Evolutionary conservation across 495 filamentous ascomycete species (phyloP), one percentile per base, ranked within the genome.

Genomic region (Aspergillus funiculosus): DNA sequence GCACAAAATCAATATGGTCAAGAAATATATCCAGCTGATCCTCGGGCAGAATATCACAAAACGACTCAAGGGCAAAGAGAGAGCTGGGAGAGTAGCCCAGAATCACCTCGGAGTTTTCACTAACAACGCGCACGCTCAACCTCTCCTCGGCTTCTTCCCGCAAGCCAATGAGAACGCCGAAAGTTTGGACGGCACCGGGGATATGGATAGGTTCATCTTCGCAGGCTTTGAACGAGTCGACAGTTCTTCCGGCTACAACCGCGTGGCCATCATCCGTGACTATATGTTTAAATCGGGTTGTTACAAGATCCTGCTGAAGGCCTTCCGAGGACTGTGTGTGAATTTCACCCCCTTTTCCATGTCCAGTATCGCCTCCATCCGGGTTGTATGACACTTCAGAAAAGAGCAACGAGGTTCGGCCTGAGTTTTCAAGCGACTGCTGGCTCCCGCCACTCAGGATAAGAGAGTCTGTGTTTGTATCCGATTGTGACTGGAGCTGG

Each of bases 171-270:
- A 95, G 66, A 2, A 86, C 66, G 2, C 91, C 90, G 59, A 95
- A 97, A 6, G 76, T 71, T 53, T 96, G 91, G 1, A 95, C 71
- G n/a, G 90, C 88, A 10, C 90, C 90, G 1, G 91, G 91, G 10
- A 88, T 85, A 52, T 89, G 88, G 29, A 95, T 95, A 0, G 91
- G 89, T 53, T 95, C 91, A 61, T 97, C 91, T 62, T 97, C 91
- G 61, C 88, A 94, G n/a, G 75, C 45, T 53, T 90, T 85, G 29
- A 91, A 67, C 1, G 65, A 76, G 11, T 80, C 74, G 2, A 83
- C 80, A 42, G 83, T 77, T 41, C 85, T 72, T 8, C 89, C 89
- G 4, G 87, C 91, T 37, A 95, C 82, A 14, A 97, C 78, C 4
- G 82, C 85, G 67, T 97, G 90, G 0, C 89, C 89, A 35, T 77